Conservation (phyloP, 495 filamentous ascomycete genomes). For the Cairneyella variabilis region DNA sequence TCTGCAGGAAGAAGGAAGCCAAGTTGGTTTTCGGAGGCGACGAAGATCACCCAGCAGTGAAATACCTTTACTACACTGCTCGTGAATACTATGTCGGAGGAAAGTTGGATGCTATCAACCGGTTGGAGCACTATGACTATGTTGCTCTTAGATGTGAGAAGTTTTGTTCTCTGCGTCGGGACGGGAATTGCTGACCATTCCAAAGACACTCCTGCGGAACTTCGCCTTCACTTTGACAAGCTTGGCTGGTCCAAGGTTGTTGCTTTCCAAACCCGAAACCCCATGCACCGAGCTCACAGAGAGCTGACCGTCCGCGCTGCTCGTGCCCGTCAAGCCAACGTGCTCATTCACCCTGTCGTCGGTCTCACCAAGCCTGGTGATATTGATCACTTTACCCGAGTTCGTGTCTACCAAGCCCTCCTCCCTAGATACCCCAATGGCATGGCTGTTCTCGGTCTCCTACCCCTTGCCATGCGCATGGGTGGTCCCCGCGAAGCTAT, state of each 20-base stretch:
- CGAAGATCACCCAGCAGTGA: slow-evolving; percentile 86
- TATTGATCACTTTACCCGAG: slow-evolving; percentile 99
- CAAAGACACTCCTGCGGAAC: slow-evolving; percentile 86
- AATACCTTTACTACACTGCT: slow-evolving; percentile 75
- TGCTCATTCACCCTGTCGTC: slow-evolving; percentile 98
- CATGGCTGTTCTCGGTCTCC: slow-evolving; percentile 95
- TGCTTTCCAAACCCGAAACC: slow-evolving; percentile 98
- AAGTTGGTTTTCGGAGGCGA: slow-evolving; percentile 91
- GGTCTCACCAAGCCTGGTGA: slow-evolving; percentile 98
- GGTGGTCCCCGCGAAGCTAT: slow-evolving; percentile 96
- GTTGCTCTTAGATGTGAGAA: slow-evolving; percentile 84
- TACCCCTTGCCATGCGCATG: slow-evolving; percentile 98
- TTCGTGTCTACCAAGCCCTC: slow-evolving; percentile 95
- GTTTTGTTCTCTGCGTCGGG: background rate
- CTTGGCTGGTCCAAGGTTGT: slow-evolving; percentile 96
- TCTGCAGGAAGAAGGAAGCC: slow-evolving; percentile 72
- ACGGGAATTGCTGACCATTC: background rate
- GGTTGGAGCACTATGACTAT: slow-evolving; percentile 97
- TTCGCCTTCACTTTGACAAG: slow-evolving; percentile 97
- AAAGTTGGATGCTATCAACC: slow-evolving; percentile 90
- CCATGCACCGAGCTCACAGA: slow-evolving; percentile 97
- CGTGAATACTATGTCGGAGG: slow-evolving; percentile 92
- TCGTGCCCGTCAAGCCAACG: slow-evolving; percentile 91
- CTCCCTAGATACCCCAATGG: slow-evolving; percentile 97
- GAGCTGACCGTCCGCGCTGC: slow-evolving; percentile 97